Evolutionary conservation across 176 grass and related monocot genomes (phyloP), one percentile per base, ranked within the genome.

Genomic region (Cenchrus purpureus): DNA sequence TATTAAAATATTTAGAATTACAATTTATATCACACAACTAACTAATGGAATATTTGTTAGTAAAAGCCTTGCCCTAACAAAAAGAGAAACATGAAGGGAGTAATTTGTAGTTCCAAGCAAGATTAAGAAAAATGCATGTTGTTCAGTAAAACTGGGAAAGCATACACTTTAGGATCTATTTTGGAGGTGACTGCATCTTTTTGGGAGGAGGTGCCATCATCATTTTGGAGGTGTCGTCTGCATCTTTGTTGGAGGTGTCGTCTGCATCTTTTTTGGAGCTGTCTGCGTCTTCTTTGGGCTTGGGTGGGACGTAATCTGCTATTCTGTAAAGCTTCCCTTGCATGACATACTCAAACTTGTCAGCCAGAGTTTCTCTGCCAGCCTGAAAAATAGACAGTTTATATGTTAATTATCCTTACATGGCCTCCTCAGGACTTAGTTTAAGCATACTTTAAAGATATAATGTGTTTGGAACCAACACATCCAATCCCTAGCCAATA

Each of bases 261-360:
- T 22, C 20, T 60, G 0, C 57, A 20, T 60, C 57, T 60, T 60
- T 60, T 9, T 46, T 6, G 0, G 37, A 40, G 37, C 4, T 4
- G 37, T 40, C 37, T 46, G 45, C 8, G 6, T 46, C 45, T 46
- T 7, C 6, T 60, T 60, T n/a, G n/a, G 58, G 14, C 14, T 12
- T 12, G 11, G 53, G 19, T 9, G 17, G 59, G 7, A 5, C 2
- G 3, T 62, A 62, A 62, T 62, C 50, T 37, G 95, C 93, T 48
- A 98, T 91, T 79, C 90, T 98, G 74, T 95, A 94, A 48, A 95
- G 85, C 48, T 98, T 98, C 51, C 93, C 93, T 31, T 98, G 93
- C 96, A 95, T 95, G 48, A 94, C 93, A 83, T 95, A 98, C 13
- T 98, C 93, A 51, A 84, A 98, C 44, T 84, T 89, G 65, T 98